Evolutionary conservation across 441 rosid species (phyloP), one percentile per base, ranked within the genome.

Genomic region (Erysimum pusillum): DNA sequence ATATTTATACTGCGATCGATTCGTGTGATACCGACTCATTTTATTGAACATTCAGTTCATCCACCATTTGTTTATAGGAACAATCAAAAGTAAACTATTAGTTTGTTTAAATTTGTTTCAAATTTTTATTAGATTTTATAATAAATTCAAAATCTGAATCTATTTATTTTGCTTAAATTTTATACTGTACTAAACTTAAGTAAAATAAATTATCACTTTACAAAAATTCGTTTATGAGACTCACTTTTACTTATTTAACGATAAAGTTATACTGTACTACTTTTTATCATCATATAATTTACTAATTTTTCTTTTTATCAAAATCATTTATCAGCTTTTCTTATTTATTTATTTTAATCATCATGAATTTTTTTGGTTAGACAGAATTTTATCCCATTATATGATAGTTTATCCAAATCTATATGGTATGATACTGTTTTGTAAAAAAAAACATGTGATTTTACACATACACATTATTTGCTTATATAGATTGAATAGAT

Each of bases 11-110:
- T 61, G 39, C 17, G 56, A 67, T 35, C 17, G 59, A 39, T 62
- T 58, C 71, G 64, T 63, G 71, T 54, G 49, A 45, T 56, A 51
- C 14, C 28, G 22, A 51, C 56, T 13, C 48, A 34, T 34, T 34
- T 9, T 34, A 34, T 34, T 34, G 36, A 3, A 34, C 36, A 34
- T 34, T 34, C 7, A 6, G 7, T 34, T 34, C 8, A 34, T 34
- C 36, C 36, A 34, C 36, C 36, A 46, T 44, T 44, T 5, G 15
- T 14, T 42, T 44, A 44, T 7, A 44, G 15, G 7, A 44, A 44
- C 17, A 14, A 14, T 44, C 17, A 13, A 14, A 44, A 44, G 28
- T 25, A 25, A 25, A 25, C 28, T 25, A 25, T n/a, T n/a, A n/a
- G 25, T 22, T 22, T 22, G 25, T 44, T 44, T 44, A 13, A 14